These are phyloP conservation scores for Laguncularia racemosa DNA, from an alignment of 345 rosid genomes.

Conservation along the genomic window DNA sequence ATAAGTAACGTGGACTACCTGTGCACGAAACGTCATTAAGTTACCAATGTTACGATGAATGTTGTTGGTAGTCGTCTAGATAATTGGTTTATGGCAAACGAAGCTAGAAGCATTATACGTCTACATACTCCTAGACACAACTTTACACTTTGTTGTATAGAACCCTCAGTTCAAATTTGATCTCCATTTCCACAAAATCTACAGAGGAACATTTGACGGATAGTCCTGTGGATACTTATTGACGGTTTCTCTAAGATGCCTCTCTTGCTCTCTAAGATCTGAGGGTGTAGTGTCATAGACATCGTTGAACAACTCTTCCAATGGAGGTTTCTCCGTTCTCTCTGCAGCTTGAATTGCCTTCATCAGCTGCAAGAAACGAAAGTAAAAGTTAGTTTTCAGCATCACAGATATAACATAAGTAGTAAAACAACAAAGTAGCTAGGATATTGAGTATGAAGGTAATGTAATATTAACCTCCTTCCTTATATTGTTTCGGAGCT, in stretches of 20 bases:
- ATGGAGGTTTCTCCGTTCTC: conserved; percentile 45
- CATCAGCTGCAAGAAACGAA: conserved; percentile 31
- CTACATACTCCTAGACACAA: too few relatives aligned
- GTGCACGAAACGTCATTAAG: too few relatives aligned
- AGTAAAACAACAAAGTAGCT: background rate
- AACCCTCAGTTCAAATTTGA: too few relatives aligned
- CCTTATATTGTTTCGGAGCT: conserved; percentile 40
- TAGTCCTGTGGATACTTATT: conserved; percentile 40
- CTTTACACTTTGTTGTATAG: too few relatives aligned
- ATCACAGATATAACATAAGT: too few relatives aligned
- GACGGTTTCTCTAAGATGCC: conserved; percentile 37
- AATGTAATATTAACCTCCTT: conserved; percentile 31
- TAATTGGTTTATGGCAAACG: too few relatives aligned
- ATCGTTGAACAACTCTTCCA: conserved; percentile 50
- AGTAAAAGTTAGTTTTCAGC: too few relatives aligned
- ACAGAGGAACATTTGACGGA: conserved; percentile 48
- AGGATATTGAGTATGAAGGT: background rate
- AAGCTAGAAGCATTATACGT: too few relatives aligned
- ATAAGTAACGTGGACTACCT: too few relatives aligned
- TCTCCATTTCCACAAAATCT: background rate
- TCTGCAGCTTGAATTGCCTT: conserved; percentile 67
- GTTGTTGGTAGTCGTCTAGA: too few relatives aligned
- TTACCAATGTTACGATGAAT: too few relatives aligned
- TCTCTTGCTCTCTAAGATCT: conserved; percentile 59
- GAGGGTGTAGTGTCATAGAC: conserved; percentile 52